Percentiles rank a stretch among this genome's conserved stretches.
Conservation (phyloP, 73 alveolate genomes). For the Paramecium bursaria region DNA sequence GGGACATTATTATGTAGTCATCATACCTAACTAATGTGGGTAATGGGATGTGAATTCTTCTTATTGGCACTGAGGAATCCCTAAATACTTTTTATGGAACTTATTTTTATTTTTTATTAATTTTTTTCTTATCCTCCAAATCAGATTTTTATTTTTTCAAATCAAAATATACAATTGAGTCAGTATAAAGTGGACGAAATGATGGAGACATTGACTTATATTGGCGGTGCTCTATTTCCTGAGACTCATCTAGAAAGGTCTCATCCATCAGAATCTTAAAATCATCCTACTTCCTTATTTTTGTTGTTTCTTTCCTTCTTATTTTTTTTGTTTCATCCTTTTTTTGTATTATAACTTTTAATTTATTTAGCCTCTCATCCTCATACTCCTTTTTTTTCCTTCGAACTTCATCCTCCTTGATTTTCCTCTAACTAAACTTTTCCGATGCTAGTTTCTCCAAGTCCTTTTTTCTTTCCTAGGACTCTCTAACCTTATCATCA, state of each 20-base stretch:
- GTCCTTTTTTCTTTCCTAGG: constrained; percentile 50
- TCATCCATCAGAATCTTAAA: constrained; percentile 20
- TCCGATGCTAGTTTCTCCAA: constrained; percentile 30
- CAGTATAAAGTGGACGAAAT: constrained; percentile 11
- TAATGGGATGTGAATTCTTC: not conserved
- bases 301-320: not conserved
- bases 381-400: constrained; percentile 46
- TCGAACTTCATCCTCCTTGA: constrained; percentile 50
- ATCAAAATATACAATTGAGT: constrained; percentile 31
- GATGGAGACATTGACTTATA: constrained; percentile 13
- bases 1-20: not conserved
- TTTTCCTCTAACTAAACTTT: constrained; percentile 6
- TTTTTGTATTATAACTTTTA: not conserved
- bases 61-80: constrained; percentile 24
- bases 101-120: not conserved
- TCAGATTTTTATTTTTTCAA: constrained; percentile 37
- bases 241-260: constrained; percentile 22
- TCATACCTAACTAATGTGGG: no score
- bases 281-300: constrained; percentile 20
- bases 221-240: constrained; percentile 13
- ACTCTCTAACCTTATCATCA: constrained; percentile 49
- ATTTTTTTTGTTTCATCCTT: constrained; percentile 6
- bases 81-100: constrained; percentile 33
- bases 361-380: constrained; percentile 39
- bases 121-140: constrained; percentile 12